Evolutionary conservation across 306 rosid species (phyloP).

Genomic region (Hippophae rhamnoides): DNA sequence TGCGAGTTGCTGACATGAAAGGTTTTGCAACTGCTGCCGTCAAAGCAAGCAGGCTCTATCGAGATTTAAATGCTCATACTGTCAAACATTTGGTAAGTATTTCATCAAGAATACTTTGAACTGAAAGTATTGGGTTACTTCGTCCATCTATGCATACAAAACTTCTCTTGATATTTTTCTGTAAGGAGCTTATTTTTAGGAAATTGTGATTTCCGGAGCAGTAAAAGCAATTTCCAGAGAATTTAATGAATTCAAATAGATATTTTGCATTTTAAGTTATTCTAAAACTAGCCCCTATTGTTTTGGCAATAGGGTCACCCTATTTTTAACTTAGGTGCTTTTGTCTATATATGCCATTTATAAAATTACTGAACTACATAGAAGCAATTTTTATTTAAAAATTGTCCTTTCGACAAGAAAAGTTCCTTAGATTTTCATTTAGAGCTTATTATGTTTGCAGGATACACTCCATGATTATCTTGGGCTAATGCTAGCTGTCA

Average conservation of each 20-base stretch:
- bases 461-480: conserved; percentile 93
- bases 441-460: conserved; percentile 28
- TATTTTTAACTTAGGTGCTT: too few species aligned
- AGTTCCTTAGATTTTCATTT: neutral
- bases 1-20: conserved; percentile 71
- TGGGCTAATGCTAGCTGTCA: conserved; percentile 81
- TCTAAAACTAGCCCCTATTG: too few species aligned
- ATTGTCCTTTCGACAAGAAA: neutral
- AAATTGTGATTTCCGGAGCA: neutral
- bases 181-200: neutral
- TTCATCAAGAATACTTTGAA: neutral
- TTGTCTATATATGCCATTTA: too few species aligned
- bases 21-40: conserved; percentile 82
- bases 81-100: conserved; percentile 82
- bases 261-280: too few species aligned
- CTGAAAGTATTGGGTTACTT: conserved; percentile 1
- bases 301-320: too few species aligned
- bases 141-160: neutral
- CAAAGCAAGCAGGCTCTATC: conserved; percentile 79
- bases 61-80: conserved; percentile 85
- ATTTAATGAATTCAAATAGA: too few species aligned
- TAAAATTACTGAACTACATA: neutral
- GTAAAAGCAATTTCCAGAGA: too few species aligned
- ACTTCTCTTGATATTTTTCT: neutral
- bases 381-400: conserved; percentile 7